Conservation (phyloP, 2,329 filamentous ascomycete species). For the Alternaria infectoria region DNA sequence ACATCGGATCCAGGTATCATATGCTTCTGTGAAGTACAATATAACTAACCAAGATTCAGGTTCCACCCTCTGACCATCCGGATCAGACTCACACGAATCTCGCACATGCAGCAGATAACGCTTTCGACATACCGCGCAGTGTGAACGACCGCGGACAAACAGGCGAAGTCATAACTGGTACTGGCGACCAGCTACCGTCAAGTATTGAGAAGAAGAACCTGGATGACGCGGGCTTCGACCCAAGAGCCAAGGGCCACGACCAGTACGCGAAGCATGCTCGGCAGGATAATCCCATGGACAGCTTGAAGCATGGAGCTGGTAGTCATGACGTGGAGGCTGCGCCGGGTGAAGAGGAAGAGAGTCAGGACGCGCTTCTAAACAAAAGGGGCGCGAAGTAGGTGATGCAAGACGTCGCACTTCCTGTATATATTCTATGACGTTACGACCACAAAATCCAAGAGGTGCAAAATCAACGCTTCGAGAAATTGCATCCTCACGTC, state of each 20-base stretch:
- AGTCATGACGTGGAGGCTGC: slow-evolving; percentile 30
- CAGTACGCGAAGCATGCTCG: slow-evolving; percentile 31
- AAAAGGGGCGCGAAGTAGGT: slow-evolving; percentile 30
- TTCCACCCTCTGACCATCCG: slow-evolving; percentile 57
- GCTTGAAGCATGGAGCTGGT: slow-evolving; percentile 18
- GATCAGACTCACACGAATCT: slow-evolving; percentile 52
- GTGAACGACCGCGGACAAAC: slow-evolving; percentile 41
- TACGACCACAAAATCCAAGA: not conserved
- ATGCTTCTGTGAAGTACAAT: not conserved
- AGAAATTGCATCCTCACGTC: not conserved
- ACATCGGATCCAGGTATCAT: not conserved
- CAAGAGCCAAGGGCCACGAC: slow-evolving; percentile 31
- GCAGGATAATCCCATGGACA: slow-evolving; percentile 23
- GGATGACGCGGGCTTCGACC: slow-evolving; percentile 29
- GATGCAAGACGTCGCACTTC: not conserved
- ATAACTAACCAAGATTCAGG: slow-evolving; percentile 26
- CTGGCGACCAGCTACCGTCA: slow-evolving; percentile 39
- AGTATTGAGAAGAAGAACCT: slow-evolving; percentile 43
- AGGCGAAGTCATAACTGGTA: slow-evolving; percentile 45
- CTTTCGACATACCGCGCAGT: slow-evolving; percentile 53
- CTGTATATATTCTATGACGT: not conserved
- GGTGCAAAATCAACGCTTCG: not conserved
- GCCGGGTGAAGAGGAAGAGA: slow-evolving; percentile 35
- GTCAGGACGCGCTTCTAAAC: slow-evolving; percentile 31
- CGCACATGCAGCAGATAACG: slow-evolving; percentile 57